Conservation (phyloP, 2,329 filamentous ascomycete species). For the Curvularia eragrostidis region DNA sequence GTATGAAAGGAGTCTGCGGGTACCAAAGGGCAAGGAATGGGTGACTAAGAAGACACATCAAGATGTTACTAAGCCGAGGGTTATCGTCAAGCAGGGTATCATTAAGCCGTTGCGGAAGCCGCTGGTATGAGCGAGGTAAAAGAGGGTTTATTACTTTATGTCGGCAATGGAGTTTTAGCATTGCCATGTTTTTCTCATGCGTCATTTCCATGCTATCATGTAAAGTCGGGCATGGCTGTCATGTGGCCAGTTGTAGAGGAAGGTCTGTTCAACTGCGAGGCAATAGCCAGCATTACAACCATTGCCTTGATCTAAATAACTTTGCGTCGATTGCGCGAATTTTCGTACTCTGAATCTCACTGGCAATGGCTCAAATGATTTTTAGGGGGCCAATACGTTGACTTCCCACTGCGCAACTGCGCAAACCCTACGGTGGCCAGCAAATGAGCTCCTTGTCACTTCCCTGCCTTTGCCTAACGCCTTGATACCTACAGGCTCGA, state of each 20-base stretch:
- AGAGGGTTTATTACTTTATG: background rate
- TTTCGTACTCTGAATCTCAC: too few species aligned
- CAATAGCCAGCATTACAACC: background rate
- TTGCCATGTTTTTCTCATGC: background rate
- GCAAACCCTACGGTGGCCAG: conserved; percentile 17
- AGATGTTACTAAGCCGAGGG: conserved; percentile 82
- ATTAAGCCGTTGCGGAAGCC: conserved; percentile 89
- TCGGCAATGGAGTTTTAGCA: background rate
- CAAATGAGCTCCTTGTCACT: conserved; percentile 10
- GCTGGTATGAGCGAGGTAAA: conserved; percentile 45
- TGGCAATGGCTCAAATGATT: too few species aligned
- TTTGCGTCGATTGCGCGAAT: too few species aligned
- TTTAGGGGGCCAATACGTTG: background rate
- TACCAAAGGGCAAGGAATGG: conserved; percentile 94
- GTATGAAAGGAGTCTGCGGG: conserved; percentile 85
- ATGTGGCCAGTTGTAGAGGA: background rate
- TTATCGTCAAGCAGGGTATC: conserved; percentile 92
- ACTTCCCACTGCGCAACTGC: conserved; percentile 23
- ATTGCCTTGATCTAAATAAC: background rate
- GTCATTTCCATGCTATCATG: background rate
- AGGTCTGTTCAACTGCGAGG: background rate
- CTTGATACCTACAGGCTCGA: background rate
- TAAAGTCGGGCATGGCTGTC: background rate
- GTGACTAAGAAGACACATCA: conserved; percentile 96
- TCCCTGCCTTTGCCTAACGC: conserved; percentile 7